Percentiles rank a stretch among this genome's conserved stretches.
These are phyloP conservation scores for Adenanthera pavonina DNA, from an alignment of 306 rosid genomes.

Conservation along the genomic window DNA sequence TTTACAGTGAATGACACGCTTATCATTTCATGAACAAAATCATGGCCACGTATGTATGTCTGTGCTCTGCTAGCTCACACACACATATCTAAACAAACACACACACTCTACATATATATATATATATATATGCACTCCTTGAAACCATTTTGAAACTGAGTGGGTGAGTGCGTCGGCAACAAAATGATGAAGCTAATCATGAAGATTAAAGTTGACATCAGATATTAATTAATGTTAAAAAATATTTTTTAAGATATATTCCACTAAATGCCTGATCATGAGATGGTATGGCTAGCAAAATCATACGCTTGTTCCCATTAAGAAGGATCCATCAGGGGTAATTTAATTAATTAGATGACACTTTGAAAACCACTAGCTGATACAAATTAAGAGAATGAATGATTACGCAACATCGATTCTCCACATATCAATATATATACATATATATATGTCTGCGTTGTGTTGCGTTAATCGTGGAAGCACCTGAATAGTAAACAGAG, in stretches of 20 bases:
- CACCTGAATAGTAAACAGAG: neutral
- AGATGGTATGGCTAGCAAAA: neutral
- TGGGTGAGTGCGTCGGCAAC: neutral
- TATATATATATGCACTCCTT: neutral
- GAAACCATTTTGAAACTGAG: neutral
- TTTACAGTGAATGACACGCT: neutral
- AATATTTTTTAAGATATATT: neutral
- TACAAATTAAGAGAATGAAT: neutral
- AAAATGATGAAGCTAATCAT: slow-evolving; percentile 7
- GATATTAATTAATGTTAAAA: neutral
- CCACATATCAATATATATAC: neutral
- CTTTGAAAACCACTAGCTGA: neutral
- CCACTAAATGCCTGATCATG: neutral
- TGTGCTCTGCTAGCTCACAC: neutral
- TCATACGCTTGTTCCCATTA: neutral
- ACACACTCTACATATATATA: neutral
- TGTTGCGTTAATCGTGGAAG: neutral
- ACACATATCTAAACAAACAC: neutral
- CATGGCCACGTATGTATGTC: neutral
- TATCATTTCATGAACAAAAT: neutral
- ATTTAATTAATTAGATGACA: neutral
- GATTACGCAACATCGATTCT: neutral
- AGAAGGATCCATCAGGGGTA: neutral
- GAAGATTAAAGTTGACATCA: neutral
- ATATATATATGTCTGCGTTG: neutral